A percentile compares a stretch with the other conserved stretches of the same genome.
phyloP scores from a whole-genome alignment of 768 basidiomycete genomes.

The Leccinellum rugosiceps region DNA sequence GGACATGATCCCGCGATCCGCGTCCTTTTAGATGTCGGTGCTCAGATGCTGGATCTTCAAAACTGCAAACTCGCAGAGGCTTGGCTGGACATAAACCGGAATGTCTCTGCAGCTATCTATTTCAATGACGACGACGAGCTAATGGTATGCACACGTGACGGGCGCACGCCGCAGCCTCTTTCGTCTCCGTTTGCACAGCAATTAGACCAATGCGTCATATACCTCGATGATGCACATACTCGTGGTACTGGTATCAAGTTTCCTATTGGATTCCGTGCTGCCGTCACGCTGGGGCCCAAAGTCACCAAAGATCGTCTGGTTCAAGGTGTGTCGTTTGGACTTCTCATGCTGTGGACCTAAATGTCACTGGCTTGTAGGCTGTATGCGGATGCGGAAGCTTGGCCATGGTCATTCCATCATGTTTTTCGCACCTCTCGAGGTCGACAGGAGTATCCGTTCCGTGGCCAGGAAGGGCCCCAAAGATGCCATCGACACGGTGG shows the following conservation, averaged over 20 bases:
- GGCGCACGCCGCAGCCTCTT: slow-evolving; percentile 16
- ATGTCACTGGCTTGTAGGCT: too few species aligned
- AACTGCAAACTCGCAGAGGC: slow-evolving; percentile 37
- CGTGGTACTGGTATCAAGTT: slow-evolving; percentile 39
- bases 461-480: too few species aligned
- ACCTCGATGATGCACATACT: slow-evolving; percentile 38
- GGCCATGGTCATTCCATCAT: too few species aligned
- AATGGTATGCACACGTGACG: slow-evolving; percentile 22
- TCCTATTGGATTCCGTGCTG: too few species aligned
- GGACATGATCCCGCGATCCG: slow-evolving; percentile 34
- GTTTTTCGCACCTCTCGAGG: too few species aligned
- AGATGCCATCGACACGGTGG: too few species aligned
- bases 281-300: too few species aligned
- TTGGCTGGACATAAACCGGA: slow-evolving; percentile 35
- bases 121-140: slow-evolving; percentile 29
- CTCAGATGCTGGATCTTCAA: slow-evolving; percentile 48
- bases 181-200: slow-evolving; percentile 28
- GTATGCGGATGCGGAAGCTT: too few species aligned
- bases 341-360: too few species aligned
- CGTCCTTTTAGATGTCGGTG: slow-evolving; percentile 52
- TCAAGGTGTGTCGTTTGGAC: too few species aligned
- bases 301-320: too few species aligned
- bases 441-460: too few species aligned
- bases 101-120: slow-evolving; percentile 23
- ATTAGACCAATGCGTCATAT: slow-evolving; percentile 30